These are phyloP conservation scores for Zymoseptoria tritici DNA, from an alignment of 2,329 filamentous ascomycete species.

Conservation along the genomic window DNA sequence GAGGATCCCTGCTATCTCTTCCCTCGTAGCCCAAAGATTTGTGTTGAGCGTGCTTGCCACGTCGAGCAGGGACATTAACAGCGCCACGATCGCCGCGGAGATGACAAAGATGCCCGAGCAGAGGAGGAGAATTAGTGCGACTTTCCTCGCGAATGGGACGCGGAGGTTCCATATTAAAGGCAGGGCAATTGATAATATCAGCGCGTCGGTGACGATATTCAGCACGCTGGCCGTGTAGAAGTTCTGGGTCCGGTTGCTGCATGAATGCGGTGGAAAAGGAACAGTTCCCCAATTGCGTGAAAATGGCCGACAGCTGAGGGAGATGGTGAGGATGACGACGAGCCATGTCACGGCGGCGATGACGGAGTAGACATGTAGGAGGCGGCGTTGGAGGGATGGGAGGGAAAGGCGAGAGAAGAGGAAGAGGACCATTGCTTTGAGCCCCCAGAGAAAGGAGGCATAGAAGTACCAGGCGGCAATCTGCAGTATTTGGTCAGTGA, in stretches of 20 bases:
- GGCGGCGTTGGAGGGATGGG: conserved; percentile 25
- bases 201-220: conserved; percentile 30
- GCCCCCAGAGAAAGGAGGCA: conserved; percentile 13
- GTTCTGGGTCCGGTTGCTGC: conserved; percentile 25
- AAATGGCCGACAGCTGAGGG: conserved; percentile 24
- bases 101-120: conserved; percentile 33
- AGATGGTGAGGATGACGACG: conserved; percentile 29
- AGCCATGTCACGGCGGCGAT: conserved; percentile 25
- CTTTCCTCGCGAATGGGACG: conserved; percentile 26
- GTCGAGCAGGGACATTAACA: conserved; percentile 26
- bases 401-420: conserved; percentile 30
- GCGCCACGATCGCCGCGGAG: conserved; percentile 29
- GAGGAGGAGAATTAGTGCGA: conserved; percentile 29
- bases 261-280: conserved; percentile 23
- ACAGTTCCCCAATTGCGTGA: conserved; percentile 25
- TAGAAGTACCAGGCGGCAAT: conserved; percentile 31
- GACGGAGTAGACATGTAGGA: conserved; percentile 27
- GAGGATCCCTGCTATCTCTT: conserved; percentile 32
- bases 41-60: conserved; percentile 28
- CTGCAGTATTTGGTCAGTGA: conserved; percentile 13
- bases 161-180: conserved; percentile 31
- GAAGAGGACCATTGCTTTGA: conserved; percentile 24
- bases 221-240: conserved; percentile 26
- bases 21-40: conserved; percentile 34
- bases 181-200: conserved; percentile 29